Percentiles rank a stretch among this genome's conserved stretches.
phyloP scores from a whole-genome alignment of 352 stramenopile genomes.

The Poterioochromonas sp. region DNA sequence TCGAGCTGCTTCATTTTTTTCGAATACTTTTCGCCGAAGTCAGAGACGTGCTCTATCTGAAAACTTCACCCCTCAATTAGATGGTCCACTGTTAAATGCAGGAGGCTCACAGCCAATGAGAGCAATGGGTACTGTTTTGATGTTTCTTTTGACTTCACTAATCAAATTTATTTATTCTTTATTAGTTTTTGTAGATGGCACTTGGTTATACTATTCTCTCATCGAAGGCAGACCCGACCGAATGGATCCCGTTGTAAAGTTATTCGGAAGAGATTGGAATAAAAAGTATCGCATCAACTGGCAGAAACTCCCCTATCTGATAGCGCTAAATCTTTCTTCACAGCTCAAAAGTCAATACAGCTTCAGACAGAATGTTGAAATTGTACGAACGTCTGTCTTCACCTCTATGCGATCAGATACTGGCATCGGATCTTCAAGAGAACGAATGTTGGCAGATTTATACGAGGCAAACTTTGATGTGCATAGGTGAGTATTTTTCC shows the following conservation, averaged over 20 bases:
- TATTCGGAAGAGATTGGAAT: slow-evolving; percentile 37
- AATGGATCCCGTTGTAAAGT: slow-evolving; percentile 35
- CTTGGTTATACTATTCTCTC: slow-evolving; percentile 43
- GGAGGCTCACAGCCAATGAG: too few relatives aligned
- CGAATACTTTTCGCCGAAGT: too few relatives aligned
- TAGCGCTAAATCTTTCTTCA: background rate
- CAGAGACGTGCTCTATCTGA: too few relatives aligned
- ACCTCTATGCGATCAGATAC: slow-evolving; percentile 39
- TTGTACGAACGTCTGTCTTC: slow-evolving; percentile 43
- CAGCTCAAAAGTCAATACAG: background rate
- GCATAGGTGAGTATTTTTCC: slow-evolving; percentile 34
- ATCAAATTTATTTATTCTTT: too few relatives aligned
- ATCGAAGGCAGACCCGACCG: background rate
- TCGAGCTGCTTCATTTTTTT: too few relatives aligned
- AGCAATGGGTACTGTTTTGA: too few relatives aligned
- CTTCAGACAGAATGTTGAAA: slow-evolving; percentile 11
- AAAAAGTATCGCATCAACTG: slow-evolving; percentile 38
- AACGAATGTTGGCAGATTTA: slow-evolving; percentile 43
- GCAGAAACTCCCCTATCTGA: slow-evolving; percentile 36
- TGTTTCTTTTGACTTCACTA: too few relatives aligned
- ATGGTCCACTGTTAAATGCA: too few relatives aligned
- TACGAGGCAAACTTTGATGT: slow-evolving; percentile 44
- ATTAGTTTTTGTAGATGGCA: slow-evolving; percentile 44
- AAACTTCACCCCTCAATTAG: too few relatives aligned
- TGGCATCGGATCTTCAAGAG: slow-evolving; percentile 34